These are phyloP conservation scores for Backusella luteola DNA, from an alignment of 192 early-diverging fungal genomes.

Conservation along the genomic window DNA sequence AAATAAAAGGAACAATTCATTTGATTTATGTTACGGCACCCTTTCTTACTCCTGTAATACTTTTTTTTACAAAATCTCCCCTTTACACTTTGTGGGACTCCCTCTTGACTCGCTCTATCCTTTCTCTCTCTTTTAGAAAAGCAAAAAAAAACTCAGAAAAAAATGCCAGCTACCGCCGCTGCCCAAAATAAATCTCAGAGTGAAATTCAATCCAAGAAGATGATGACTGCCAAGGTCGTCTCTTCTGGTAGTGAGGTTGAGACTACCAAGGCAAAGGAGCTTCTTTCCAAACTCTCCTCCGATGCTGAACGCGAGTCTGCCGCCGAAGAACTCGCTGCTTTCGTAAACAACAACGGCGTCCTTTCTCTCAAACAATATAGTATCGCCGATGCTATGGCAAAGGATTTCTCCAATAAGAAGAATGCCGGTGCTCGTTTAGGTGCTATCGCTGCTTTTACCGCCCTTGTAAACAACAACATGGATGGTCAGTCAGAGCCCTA, in stretches of 20 bases:
- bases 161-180: constrained; percentile 34
- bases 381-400: constrained; percentile 57
- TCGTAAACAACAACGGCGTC: constrained; percentile 56
- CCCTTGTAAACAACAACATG: constrained; percentile 46
- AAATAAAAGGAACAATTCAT: constrained; percentile 2
- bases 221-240: constrained; percentile 18
- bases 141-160: background rate
- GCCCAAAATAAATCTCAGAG: constrained; percentile 26
- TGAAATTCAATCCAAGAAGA: constrained; percentile 29
- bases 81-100: background rate
- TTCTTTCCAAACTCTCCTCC: constrained; percentile 26
- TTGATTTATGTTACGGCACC: background rate
- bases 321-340: constrained; percentile 33
- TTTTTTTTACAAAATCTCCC: constrained; percentile 2
- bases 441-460: constrained; percentile 55
- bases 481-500: constrained; percentile 66
- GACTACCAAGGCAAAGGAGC: constrained; percentile 30
- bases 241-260: constrained; percentile 22
- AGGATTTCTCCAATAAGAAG: constrained; percentile 73
- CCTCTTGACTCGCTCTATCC: constrained; percentile 15
- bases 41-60: constrained; percentile 1
- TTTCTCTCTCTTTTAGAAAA: background rate
- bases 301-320: constrained; percentile 31
- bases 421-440: constrained; percentile 58
- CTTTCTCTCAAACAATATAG: constrained; percentile 55